Evolutionary conservation across 164 flowering plant species (phyloP).

Genomic region (Sextonia rubra): DNA sequence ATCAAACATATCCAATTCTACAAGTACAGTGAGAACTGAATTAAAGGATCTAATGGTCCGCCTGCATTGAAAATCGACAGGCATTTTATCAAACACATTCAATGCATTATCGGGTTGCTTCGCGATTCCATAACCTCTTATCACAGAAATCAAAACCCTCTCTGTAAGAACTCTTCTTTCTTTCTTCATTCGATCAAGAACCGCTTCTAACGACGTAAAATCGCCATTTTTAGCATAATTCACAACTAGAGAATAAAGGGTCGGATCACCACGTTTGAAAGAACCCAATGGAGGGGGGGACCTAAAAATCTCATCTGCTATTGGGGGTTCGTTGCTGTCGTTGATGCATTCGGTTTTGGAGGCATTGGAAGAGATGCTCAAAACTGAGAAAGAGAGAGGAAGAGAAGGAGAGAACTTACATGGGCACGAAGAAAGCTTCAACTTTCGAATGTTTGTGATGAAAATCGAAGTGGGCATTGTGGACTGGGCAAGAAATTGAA

Average conservation of each 20-base stretch:
- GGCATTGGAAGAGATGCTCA: neutral
- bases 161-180: constrained; percentile 56
- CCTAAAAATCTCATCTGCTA: constrained; percentile 37
- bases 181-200: constrained; percentile 52
- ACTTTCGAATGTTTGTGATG: constrained; percentile 10
- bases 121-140: constrained; percentile 72
- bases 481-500: neutral
- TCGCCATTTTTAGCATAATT: constrained; percentile 50
- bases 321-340: constrained; percentile 16
- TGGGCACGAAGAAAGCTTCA: constrained; percentile 15
- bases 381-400: constrained; percentile 5
- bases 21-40: constrained; percentile 71
- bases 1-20: constrained; percentile 41
- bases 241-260: constrained; percentile 51
- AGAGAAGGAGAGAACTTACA: constrained; percentile 12
- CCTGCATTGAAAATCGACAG: constrained; percentile 50
- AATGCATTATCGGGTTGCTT: constrained; percentile 58
- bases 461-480: constrained; percentile 15
- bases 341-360: constrained; percentile 5
- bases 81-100: constrained; percentile 62
- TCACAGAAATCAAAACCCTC: constrained; percentile 46
- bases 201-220: constrained; percentile 44
- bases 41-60: constrained; percentile 68
- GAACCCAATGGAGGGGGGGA: constrained; percentile 49
- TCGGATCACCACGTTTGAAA: constrained; percentile 64